Evolutionary conservation across 192 early-diverging fungal species (phyloP).

Genomic region (Gorgonomyces haynaldii): DNA sequence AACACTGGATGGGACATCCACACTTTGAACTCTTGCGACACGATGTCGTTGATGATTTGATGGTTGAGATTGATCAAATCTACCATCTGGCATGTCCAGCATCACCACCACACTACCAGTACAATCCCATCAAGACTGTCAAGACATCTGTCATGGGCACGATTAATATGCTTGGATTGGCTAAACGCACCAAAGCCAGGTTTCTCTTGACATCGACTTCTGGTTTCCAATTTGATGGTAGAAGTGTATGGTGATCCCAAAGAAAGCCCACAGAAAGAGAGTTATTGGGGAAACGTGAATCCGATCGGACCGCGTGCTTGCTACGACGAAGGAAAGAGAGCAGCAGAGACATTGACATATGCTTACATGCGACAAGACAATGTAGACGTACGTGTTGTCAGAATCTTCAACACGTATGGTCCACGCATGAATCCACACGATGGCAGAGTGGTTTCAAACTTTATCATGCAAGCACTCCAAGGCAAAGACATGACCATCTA

Average conservation of each 20-base stretch:
- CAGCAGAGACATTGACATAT: slow-evolving; percentile 74
- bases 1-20: slow-evolving; percentile 74
- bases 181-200: slow-evolving; percentile 66
- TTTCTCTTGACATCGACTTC: slow-evolving; percentile 72
- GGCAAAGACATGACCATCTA: slow-evolving; percentile 69
- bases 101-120: slow-evolving; percentile 77
- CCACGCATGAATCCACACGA: slow-evolving; percentile 76
- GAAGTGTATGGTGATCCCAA: slow-evolving; percentile 82
- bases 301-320: slow-evolving; percentile 74
- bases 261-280: slow-evolving; percentile 73
- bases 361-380: slow-evolving; percentile 62
- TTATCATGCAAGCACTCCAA: slow-evolving; percentile 70
- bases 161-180: slow-evolving; percentile 77
- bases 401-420: slow-evolving; percentile 60
- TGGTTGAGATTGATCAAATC: slow-evolving; percentile 75
- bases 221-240: slow-evolving; percentile 32
- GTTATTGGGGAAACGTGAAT: slow-evolving; percentile 71
- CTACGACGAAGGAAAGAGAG: slow-evolving; percentile 79
- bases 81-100: slow-evolving; percentile 82
- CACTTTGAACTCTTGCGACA: slow-evolving; percentile 71
- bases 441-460: slow-evolving; percentile 76
- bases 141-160: slow-evolving; percentile 78
- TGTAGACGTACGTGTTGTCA: slow-evolving; percentile 61
- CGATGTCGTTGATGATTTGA: slow-evolving; percentile 60
- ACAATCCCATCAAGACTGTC: slow-evolving; percentile 76